phyloP scores from a whole-genome alignment of 148 eudicot species.

The Rhododendron molle region DNA sequence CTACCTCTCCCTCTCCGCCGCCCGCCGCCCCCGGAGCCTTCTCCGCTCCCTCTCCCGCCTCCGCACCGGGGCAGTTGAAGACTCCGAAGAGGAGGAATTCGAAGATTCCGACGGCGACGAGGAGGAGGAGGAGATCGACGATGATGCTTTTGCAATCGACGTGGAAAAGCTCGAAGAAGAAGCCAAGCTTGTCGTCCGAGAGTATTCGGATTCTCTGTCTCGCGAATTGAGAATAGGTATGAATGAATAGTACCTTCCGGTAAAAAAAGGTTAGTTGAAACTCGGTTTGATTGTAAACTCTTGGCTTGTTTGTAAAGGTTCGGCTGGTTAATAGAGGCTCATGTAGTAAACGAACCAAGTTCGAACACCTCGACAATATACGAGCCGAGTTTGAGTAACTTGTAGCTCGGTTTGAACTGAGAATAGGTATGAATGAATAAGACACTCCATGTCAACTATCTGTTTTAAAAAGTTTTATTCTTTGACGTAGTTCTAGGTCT shows the following conservation, averaged over 20 bases:
- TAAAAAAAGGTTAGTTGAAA: too few species aligned
- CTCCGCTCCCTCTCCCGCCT: conserved; percentile 21
- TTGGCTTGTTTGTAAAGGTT: too few species aligned
- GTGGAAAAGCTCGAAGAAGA: conserved; percentile 63
- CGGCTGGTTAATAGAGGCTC: background rate
- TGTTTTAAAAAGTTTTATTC: background rate
- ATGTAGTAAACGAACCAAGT: background rate
- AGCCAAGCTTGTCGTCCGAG: conserved; percentile 49
- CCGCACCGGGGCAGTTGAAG: background rate
- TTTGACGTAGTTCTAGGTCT: background rate
- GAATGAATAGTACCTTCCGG: background rate
- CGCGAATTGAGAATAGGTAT: conserved; percentile 57
- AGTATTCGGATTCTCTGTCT: conserved; percentile 54
- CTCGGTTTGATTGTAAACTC: too few species aligned
- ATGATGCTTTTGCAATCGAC: conserved; percentile 34
- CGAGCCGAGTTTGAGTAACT: background rate
- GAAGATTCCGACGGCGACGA: conserved; percentile 21
- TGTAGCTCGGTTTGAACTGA: conserved; percentile 23
- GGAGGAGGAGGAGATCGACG: conserved; percentile 26
- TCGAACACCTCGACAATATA: background rate
- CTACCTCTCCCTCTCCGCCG: conserved; percentile 19
- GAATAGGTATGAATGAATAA: conserved; percentile 33
- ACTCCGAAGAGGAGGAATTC: background rate
- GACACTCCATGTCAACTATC: background rate
- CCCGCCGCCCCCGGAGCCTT: conserved; percentile 13